These are phyloP conservation scores for Curvularia sp. DNA, from an alignment of 2,329 filamentous ascomycete genomes.

Conservation along the genomic window DNA sequence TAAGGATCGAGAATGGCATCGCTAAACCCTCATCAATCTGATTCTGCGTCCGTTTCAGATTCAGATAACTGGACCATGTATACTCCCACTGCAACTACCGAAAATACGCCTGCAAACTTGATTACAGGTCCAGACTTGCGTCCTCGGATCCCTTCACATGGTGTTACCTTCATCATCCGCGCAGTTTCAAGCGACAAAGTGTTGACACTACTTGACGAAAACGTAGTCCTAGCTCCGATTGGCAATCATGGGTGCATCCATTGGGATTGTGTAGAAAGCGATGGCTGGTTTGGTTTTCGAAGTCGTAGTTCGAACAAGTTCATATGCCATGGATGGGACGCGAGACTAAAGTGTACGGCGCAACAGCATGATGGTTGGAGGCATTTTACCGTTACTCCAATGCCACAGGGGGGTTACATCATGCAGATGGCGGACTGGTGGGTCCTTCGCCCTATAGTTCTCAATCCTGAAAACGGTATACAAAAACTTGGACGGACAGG, in stretches of 20 bases:
- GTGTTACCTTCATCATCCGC: slow-evolving; percentile 17
- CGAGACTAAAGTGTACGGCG: slow-evolving; percentile 14
- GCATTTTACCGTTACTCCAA: slow-evolving; percentile 17
- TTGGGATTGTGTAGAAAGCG: slow-evolving; percentile 15
- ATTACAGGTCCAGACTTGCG: not conserved
- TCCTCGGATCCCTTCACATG: slow-evolving; percentile 11
- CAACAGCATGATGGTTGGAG: slow-evolving; percentile 6
- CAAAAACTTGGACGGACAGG: slow-evolving; percentile 16
- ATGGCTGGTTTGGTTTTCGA: slow-evolving; percentile 22
- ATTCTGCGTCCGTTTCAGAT: slow-evolving; percentile 6
- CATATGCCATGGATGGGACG: slow-evolving; percentile 12
- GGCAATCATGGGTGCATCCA: slow-evolving; percentile 14
- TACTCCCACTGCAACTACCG: slow-evolving; percentile 6
- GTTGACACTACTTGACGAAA: slow-evolving; percentile 18
- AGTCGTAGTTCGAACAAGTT: slow-evolving; percentile 9
- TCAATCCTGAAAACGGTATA: slow-evolving; percentile 8
- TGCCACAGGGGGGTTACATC: slow-evolving; percentile 18
- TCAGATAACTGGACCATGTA: slow-evolving; percentile 8
- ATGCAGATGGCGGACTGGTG: slow-evolving; percentile 27
- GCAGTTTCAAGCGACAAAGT: slow-evolving; percentile 12
- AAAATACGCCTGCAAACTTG: not conserved
- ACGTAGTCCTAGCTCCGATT: slow-evolving; percentile 11
- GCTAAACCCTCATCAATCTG: not conserved
- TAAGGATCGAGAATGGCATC: not conserved
- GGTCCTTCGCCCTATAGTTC: slow-evolving; percentile 17